Base-by-base conservation (phyloP, 768 basidiomycete species). In the Clavaria fumosa region DNA sequence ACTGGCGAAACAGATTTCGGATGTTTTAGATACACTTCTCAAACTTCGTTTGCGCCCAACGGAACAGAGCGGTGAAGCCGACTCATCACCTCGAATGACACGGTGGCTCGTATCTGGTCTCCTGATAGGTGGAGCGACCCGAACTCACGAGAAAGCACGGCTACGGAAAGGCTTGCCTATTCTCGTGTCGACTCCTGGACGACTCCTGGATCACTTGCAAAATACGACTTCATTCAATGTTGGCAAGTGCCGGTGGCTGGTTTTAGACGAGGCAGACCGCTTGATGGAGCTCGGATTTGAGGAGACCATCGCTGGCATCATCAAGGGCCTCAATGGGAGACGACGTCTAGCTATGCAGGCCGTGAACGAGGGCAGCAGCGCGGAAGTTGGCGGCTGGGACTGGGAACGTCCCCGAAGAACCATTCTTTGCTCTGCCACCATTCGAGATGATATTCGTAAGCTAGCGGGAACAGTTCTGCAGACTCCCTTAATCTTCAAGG, bases 271-370 rank as follows among this genome's bases (percentile, higher is more conserved):
- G 61, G 91, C 93, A 4, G 95, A 99, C 58, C 69, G 90, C 28
- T 61, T 99, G 35, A 97, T 97, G 91, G 91, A 97, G 45, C 73
- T 97, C 30, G 95, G 95, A 0, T 99, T 99, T 45, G 91, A 95
- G 54, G 90, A 97, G 51, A 86, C 89, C 0, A 82, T 99, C 49
- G 73, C 70, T 39, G 89, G 86, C 1, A 95, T 97, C 45, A 61
- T 97, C 23, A 72, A 78, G 49, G 78, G 81, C 7, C 56, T 99
- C 15, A 89, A 96, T 41, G 89, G 88, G 0, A 70, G 88, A 36
- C 58, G 72, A 35, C 77, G 74, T 45, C 63, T 91, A 5, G 88
- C 85, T 4, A 47, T 62, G 49, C 70, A 75, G 47, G 85, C 78
- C 1, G 62, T 73, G 35, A 58, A 67, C 44, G 75, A 76, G 46